Percentiles rank a stretch among this genome's conserved stretches.
phyloP scores from a whole-genome alignment of 441 rosid species.

The Manihot esculenta region DNA sequence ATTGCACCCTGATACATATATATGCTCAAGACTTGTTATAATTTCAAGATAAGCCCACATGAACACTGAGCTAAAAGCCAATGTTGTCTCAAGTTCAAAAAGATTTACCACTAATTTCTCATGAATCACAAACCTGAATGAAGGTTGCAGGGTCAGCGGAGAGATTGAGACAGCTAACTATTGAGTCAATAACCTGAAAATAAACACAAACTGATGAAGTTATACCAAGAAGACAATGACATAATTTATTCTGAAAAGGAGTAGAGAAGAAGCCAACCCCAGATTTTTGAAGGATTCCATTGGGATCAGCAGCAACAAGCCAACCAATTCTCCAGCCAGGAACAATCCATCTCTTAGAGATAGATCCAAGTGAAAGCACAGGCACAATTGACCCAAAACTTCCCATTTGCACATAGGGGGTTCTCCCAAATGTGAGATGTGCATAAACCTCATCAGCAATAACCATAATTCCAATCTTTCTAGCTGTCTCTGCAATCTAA shows the following conservation, averaged over 20 bases:
- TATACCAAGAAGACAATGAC: background rate
- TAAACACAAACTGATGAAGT: background rate
- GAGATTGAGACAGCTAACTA: constrained; percentile 36
- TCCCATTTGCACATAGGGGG: constrained; percentile 60
- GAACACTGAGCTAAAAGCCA: background rate
- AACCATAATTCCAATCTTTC: constrained; percentile 62
- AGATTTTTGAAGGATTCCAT: constrained; percentile 37
- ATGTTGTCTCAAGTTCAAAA: too few species aligned
- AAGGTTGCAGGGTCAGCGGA: constrained; percentile 59
- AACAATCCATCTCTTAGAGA: constrained; percentile 75
- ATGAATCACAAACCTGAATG: constrained; percentile 49
- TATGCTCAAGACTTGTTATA: background rate
- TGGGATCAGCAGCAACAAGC: constrained; percentile 47
- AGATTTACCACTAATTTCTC: background rate
- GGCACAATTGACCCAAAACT: constrained; percentile 53
- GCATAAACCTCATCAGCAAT: constrained; percentile 67
- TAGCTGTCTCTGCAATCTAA: constrained; percentile 58
- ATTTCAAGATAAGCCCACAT: background rate
- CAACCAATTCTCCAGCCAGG: constrained; percentile 78
- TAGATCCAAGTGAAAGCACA: constrained; percentile 56
- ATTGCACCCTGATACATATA: constrained; percentile 53
- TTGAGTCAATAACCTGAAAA: constrained; percentile 36
- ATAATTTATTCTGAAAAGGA: background rate
- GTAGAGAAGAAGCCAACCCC: constrained; percentile 30
- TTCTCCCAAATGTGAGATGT: constrained; percentile 49